These are phyloP conservation scores for Xylariaceae sp. DNA, from an alignment of 2,329 filamentous ascomycete species.

Conservation along the genomic window DNA sequence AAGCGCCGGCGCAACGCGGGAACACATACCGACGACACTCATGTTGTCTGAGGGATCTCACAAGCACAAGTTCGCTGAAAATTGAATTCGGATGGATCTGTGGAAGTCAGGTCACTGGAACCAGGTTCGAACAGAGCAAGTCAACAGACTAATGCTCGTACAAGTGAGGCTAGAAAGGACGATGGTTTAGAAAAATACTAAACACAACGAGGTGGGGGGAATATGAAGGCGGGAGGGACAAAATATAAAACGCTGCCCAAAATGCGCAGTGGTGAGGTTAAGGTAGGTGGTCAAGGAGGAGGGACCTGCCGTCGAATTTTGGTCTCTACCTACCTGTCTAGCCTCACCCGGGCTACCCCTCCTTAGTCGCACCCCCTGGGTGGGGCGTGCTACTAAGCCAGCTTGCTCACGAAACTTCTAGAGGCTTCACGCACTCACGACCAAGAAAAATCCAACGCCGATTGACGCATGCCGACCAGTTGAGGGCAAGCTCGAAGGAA, in stretches of 20 bases:
- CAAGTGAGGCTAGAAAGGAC: constrained; percentile 4
- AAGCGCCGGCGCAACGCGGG: constrained; percentile 7
- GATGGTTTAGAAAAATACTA: constrained; percentile 1
- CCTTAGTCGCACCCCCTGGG: constrained; percentile 23
- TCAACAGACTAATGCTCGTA: background rate
- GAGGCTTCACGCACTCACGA: constrained; percentile 25
- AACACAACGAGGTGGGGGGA: constrained; percentile 4
- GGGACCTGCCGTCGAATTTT: constrained; percentile 13
- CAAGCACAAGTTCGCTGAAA: constrained; percentile 14
- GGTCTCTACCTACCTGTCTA: constrained; percentile 10
- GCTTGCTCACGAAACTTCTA: constrained; percentile 26
- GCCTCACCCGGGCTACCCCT: constrained; percentile 23
- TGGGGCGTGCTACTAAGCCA: constrained; percentile 1
- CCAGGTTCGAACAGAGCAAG: constrained; percentile 5
- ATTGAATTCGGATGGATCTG: background rate
- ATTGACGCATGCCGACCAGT: constrained; percentile 9
- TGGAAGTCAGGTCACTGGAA: background rate
- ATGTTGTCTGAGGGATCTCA: constrained; percentile 38
- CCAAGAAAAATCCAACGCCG: constrained; percentile 1
- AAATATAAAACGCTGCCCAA: constrained; percentile 28
- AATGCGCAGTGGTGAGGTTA: constrained; percentile 22
- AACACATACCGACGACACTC: constrained; percentile 48
- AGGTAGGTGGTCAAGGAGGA: constrained; percentile 16
- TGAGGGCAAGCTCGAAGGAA: background rate
- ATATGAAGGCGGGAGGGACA: constrained; percentile 5